These are phyloP conservation scores for Claviceps paspali DNA, from an alignment of 2,329 filamentous ascomycete genomes.

Conservation along the genomic window DNA sequence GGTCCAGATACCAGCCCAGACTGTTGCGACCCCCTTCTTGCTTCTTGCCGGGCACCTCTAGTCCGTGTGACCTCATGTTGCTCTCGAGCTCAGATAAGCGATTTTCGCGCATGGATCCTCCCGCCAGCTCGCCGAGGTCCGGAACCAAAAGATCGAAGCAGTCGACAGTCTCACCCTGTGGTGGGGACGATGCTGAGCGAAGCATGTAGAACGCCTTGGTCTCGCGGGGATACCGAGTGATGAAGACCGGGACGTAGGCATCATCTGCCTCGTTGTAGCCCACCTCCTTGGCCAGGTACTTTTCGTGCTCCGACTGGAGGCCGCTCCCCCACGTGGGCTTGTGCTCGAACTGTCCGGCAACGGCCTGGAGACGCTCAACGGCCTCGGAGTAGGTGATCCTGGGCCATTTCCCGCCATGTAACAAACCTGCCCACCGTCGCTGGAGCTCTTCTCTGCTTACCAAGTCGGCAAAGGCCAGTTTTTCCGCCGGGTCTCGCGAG, in stretches of 20 bases:
- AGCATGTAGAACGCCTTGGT: slow-evolving; percentile 79
- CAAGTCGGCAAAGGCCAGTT: slow-evolving; percentile 27
- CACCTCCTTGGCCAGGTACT: slow-evolving; percentile 58
- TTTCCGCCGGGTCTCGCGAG: slow-evolving; percentile 24
- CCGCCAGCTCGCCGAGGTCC: slow-evolving; percentile 72
- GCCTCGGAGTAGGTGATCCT: slow-evolving; percentile 73
- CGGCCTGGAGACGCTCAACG: slow-evolving; percentile 49
- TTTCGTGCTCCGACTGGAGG: slow-evolving; percentile 85
- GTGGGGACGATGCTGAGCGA: slow-evolving; percentile 16
- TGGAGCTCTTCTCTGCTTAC: slow-evolving; percentile 33
- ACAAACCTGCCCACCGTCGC: slow-evolving; percentile 58
- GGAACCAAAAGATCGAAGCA: slow-evolving; percentile 86
- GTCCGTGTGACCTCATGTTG: slow-evolving; percentile 55
- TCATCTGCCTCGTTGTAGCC: slow-evolving; percentile 32
- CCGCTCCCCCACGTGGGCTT: slow-evolving; percentile 56
- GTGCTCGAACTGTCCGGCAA: slow-evolving; percentile 49
- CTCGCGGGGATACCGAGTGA: slow-evolving; percentile 78
- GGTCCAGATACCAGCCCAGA: slow-evolving; percentile 75
- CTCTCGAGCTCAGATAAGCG: slow-evolving; percentile 49
- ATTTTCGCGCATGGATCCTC: slow-evolving; percentile 81
- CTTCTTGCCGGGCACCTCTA: slow-evolving; percentile 28
- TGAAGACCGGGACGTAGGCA: slow-evolving; percentile 57
- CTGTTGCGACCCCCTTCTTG: slow-evolving; percentile 13
- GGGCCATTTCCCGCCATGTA: slow-evolving; percentile 45
- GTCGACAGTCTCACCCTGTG: slow-evolving; percentile 47